phyloP scores from a whole-genome alignment of 805 yeast species.

The Zygotorulaspora danielsina region DNA sequence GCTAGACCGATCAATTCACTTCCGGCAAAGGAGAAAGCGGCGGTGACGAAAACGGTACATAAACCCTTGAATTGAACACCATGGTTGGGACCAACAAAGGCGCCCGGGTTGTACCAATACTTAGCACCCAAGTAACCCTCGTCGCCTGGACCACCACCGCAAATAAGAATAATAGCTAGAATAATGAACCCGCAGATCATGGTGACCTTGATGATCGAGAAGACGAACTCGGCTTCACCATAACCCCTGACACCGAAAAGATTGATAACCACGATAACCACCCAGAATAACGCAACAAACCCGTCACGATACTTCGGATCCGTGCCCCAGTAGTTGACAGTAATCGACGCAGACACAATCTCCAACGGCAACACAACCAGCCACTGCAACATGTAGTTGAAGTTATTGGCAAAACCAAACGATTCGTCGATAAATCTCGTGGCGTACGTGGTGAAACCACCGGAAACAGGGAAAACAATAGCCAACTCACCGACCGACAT shows the following conservation, averaged over 20 bases:
- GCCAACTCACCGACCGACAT: slow-evolving; percentile 61
- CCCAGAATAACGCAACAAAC: slow-evolving; percentile 47
- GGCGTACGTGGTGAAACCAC: slow-evolving; percentile 60
- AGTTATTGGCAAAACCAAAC: slow-evolving; percentile 60
- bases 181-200: slow-evolving; percentile 53
- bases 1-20: slow-evolving; percentile 51
- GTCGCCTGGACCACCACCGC: slow-evolving; percentile 47
- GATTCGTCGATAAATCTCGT: slow-evolving; percentile 57
- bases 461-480: slow-evolving; percentile 57
- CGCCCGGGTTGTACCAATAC: slow-evolving; percentile 54
- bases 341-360: slow-evolving; percentile 50
- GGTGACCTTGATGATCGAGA: slow-evolving; percentile 46
- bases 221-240: slow-evolving; percentile 51
- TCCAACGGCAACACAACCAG: slow-evolving; percentile 49
- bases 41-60: slow-evolving; percentile 51
- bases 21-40: slow-evolving; percentile 53
- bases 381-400: slow-evolving; percentile 54
- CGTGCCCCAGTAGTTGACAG: slow-evolving; percentile 49
- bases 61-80: slow-evolving; percentile 47
- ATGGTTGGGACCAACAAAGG: slow-evolving; percentile 46
- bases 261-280: slow-evolving; percentile 46
- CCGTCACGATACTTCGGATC: slow-evolving; percentile 46
- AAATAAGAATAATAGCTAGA: slow-evolving; percentile 45
- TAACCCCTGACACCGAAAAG: slow-evolving; percentile 52
- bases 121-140: slow-evolving; percentile 43